Evolutionary conservation across 2,329 filamentous ascomycete species (phyloP), one percentile per base, ranked within the genome.

Genomic region (Cercospora nicotianae): DNA sequence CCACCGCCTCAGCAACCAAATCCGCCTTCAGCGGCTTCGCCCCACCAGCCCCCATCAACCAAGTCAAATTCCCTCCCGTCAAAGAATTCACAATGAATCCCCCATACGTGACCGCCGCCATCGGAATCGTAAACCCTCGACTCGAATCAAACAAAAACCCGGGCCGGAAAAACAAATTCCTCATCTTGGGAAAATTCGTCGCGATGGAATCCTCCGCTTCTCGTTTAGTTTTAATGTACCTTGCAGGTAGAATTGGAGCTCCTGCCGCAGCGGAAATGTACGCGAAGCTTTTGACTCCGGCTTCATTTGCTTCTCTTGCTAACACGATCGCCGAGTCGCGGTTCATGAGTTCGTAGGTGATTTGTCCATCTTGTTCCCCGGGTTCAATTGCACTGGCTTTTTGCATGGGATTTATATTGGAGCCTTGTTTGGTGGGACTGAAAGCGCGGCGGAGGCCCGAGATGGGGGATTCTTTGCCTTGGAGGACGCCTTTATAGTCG

Each of bases 331-430:
- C 94, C 82, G 86, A 86, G 81, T 98, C 94, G 66, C 95, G 87
- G 82, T 99, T 99, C 93, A 99, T 97, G 69, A 93, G 85, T 83
- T 98, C 95, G 82, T 99, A 99, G 18, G 94, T 97, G 75, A 97
- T 84, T 80, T 95, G 91, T 28, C 89, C 89, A 73, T 89, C 88
- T 57, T 83, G 86, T 78, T 91, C 89, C 63, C 88, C 84, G 0
- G 89, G 86, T 72, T 86, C 84, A 72, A 94, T 85, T 69, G 87
- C 84, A 69, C 82, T 79, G 69, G 87, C 86, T 60, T 86, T 84
- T 69, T 90, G 86, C 18, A 96, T 83, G 2, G 92, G 92, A 78
- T 96, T 91, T 33, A 69, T 69, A 75, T 82, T 85, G 64, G 87
- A 87, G 66, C 88, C 76, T 81, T 79, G 74, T 72, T 90, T 90